A percentile compares a stretch with the other conserved stretches of the same genome.
Conservation (phyloP, 352 stramenopile species). For the Globisporangium cederbergense region DNA sequence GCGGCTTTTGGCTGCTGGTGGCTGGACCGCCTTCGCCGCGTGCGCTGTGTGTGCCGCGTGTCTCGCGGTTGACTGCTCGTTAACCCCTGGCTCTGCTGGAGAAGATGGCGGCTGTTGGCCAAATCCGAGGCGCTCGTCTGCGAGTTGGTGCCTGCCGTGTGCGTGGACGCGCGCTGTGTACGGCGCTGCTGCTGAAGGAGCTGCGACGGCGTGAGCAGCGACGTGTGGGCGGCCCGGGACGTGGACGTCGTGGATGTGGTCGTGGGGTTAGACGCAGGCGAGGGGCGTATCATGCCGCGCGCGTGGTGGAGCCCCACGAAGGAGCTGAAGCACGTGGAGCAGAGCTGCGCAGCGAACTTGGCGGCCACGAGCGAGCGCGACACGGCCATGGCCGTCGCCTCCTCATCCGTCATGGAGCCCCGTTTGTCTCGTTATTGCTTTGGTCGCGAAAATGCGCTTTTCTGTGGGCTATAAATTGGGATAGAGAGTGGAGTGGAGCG, state of each 20-base stretch:
- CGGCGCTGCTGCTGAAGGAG: constrained; percentile 4
- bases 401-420: not conserved
- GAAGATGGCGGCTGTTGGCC: constrained; percentile 21
- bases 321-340: constrained; percentile 60
- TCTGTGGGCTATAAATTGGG: not conserved
- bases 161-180: constrained; percentile 8
- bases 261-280: constrained; percentile 14
- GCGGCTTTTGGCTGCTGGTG: constrained; percentile 37
- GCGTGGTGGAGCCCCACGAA: constrained; percentile 62
- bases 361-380: constrained; percentile 37
- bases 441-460: not conserved
- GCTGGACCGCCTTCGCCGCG: constrained; percentile 29
- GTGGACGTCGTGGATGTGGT: not conserved
- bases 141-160: constrained; percentile 23
- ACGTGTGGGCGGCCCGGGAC: not conserved
- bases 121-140: constrained; percentile 31
- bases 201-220: constrained; percentile 11
- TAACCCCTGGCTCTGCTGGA: constrained; percentile 5
- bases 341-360: constrained; percentile 65
- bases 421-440: not conserved
- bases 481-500: not conserved
- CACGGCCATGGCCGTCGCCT: constrained; percentile 2
- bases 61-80: constrained; percentile 11
- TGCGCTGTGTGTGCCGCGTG: constrained; percentile 9
- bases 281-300: constrained; percentile 12